Evolutionary conservation across 352 stramenopile species (phyloP), one percentile per base, ranked within the genome.

Genomic region (Globisporangium paddicum): DNA sequence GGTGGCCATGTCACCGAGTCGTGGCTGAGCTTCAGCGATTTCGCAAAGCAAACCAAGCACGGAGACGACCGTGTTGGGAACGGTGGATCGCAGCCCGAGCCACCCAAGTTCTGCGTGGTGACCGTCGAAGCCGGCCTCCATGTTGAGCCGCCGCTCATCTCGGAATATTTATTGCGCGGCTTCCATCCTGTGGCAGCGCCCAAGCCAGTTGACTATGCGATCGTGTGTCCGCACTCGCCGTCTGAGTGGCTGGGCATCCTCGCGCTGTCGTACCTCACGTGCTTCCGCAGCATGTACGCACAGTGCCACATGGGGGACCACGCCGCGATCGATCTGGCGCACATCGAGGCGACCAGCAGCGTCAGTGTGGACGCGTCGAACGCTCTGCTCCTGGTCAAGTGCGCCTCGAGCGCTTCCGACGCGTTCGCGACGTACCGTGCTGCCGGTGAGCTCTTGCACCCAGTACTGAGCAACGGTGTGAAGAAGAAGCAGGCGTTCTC

Each of bases 251-350:
- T 92, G 8, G 82, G 73, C 0, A 85, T 72, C 19, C 60, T 90
- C 1, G 77, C 79, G 13, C 67, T 89, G 11, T 90, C 82, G n/a
- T 89, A 90, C 51, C 67, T 90, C 32, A 79, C 77, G 10, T 79
- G 71, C 63, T 86, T 92, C 45, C 69, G 75, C 6, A 89, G 73
- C 42, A 77, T 83, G 72, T 92, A 90, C 56, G 63, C 68, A 18
- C 78, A 88, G 53, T 81, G 78, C 37, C 62, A 84, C 48, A 85
- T 92, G 75, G 82, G 82, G 5, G 79, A 87, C 59, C 78, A 87
- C 13, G 70, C 66, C 0, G 66, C 75, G 38, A 50, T 90, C 28
- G 78, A 89, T 56, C 41, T 92, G 19, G 57, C 44, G 2, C 21
- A 62, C 18, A 46, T 92, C 2, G n/a, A 69, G 38, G 64, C 64